A percentile compares a stretch with the other conserved stretches of the same genome.
Conservation (phyloP, 2,329 filamentous ascomycete species). For the Fusarium transvaalense region DNA sequence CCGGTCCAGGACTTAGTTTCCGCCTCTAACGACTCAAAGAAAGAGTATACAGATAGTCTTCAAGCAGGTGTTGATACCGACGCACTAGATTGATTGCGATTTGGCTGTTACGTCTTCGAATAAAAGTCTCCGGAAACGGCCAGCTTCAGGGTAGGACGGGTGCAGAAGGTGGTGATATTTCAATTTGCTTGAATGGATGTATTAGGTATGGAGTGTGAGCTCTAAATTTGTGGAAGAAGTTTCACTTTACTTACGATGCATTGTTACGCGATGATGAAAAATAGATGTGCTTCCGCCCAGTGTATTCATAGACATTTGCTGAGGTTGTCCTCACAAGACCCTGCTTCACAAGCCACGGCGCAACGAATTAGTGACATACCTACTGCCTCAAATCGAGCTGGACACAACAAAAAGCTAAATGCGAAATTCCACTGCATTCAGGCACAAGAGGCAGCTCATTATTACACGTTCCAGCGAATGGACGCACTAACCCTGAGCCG, state of each 20-base stretch:
- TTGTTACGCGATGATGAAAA: not conserved
- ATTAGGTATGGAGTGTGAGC: no score
- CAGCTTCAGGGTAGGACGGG: slow-evolving; percentile 6
- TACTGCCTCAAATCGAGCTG: not conserved
- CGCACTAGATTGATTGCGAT: not conserved
- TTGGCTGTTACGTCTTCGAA: not conserved
- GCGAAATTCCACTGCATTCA: slow-evolving; percentile 23
- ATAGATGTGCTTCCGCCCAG: not conserved
- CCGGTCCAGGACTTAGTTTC: not conserved
- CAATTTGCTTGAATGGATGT: not conserved
- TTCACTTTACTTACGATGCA: not conserved
- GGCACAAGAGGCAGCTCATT: slow-evolving; percentile 1
- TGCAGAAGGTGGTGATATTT: not conserved
- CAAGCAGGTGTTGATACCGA: not conserved
- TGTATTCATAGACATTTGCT: not conserved
- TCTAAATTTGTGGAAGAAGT: not conserved
- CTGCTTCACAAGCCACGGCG: not conserved
- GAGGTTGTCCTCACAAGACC: not conserved
- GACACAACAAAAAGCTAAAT: slow-evolving; percentile 6
- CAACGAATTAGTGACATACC: not conserved
- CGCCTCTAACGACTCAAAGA: not conserved
- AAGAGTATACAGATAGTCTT: no score
- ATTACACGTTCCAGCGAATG: slow-evolving; percentile 21
- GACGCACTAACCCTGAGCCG: slow-evolving; percentile 28
- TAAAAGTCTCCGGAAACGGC: not conserved